These are phyloP conservation scores for Polymyxa betae DNA, from an alignment of 208 protist genomes.

Conservation along the genomic window DNA sequence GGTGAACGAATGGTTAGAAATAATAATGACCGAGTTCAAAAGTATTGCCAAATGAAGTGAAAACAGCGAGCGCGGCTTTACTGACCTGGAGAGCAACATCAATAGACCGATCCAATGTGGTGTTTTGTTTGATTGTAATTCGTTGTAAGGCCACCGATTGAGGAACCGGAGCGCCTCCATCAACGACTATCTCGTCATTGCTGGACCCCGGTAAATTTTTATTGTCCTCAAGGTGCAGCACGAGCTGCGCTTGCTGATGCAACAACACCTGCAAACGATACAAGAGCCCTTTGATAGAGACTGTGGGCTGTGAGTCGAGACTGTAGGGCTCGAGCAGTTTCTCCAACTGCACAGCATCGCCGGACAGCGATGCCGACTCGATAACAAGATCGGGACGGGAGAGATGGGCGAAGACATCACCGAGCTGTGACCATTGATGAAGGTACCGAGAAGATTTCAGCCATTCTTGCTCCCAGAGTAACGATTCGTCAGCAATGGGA, in stretches of 20 bases:
- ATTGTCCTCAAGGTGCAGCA: background rate
- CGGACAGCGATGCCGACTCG: conserved; percentile 3
- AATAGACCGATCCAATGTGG: background rate
- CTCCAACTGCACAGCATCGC: background rate
- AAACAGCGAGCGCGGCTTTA: too few relatives aligned
- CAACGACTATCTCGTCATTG: background rate
- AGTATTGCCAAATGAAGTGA: background rate
- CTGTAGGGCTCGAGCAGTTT: background rate
- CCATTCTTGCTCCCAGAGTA: conserved; percentile 58
- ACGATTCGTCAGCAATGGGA: conserved; percentile 4
- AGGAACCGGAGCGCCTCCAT: background rate
- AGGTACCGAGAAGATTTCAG: conserved; percentile 52
- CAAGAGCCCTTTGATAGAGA: background rate
- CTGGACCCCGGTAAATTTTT: too few relatives aligned
- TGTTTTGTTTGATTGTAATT: conserved; percentile 9
- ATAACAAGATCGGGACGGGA: conserved; percentile 8
- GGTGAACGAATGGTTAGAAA: too few relatives aligned
- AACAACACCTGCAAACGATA: background rate
- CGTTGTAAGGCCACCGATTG: background rate
- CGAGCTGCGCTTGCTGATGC: conserved; percentile 12
- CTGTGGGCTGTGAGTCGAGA: background rate
- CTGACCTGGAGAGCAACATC: conserved; percentile 8
- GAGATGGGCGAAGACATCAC: conserved; percentile 26
- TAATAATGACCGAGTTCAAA: background rate
- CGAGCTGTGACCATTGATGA: conserved; percentile 55